These are phyloP conservation scores for Rhodamnia rubescens DNA, from an alignment of 345 rosid species.

Conservation along the genomic window DNA sequence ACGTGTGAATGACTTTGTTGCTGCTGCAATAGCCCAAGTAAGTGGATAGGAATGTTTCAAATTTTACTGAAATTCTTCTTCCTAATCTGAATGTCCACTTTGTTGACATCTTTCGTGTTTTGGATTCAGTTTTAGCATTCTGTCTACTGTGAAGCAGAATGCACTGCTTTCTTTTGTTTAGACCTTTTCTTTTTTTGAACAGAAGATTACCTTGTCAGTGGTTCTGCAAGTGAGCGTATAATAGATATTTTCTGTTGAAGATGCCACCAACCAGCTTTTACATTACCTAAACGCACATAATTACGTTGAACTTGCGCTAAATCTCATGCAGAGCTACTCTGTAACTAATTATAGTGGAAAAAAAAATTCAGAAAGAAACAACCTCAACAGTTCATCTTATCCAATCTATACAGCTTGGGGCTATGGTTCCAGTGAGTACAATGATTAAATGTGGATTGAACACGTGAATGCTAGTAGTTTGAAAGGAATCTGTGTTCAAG, in stretches of 20 bases:
- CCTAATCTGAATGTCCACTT: background rate
- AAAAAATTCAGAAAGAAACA: background rate
- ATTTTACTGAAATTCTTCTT: background rate
- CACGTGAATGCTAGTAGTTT: background rate
- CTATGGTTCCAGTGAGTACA: background rate
- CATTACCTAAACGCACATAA: background rate
- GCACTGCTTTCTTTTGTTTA: background rate
- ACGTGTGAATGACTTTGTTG: slow-evolving; percentile 81
- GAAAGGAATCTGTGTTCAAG: background rate
- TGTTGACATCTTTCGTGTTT: background rate
- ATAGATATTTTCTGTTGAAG: background rate
- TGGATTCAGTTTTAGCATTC: background rate
- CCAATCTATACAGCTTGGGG: background rate
- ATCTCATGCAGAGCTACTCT: background rate
- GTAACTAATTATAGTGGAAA: background rate
- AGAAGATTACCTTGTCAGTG: background rate
- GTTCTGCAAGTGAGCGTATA: background rate
- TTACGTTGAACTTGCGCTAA: background rate
- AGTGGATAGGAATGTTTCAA: background rate
- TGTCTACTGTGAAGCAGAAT: background rate
- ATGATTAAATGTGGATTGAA: background rate
- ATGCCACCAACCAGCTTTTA: background rate
- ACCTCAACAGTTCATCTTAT: background rate
- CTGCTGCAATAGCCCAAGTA: slow-evolving; percentile 93
- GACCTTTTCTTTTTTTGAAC: background rate